phyloP scores from a whole-genome alignment of 208 protist genomes.

The Entamoeba invadens region DNA sequence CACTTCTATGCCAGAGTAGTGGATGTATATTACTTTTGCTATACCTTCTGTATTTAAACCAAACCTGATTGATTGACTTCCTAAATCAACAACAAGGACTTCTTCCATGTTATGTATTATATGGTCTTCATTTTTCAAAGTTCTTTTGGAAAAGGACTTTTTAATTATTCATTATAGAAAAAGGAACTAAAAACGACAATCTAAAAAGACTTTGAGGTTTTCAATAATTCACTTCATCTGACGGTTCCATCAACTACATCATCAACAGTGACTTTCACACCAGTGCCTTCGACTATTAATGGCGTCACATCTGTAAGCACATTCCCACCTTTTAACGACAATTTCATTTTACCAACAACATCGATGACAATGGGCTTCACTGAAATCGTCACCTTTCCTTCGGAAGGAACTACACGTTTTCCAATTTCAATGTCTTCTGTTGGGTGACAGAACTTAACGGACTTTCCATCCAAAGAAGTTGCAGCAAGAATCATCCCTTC shows the following conservation, averaged over 20 bases:
- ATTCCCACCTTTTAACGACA: background rate
- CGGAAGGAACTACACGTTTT: background rate
- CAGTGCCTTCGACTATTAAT: background rate
- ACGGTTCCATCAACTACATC: background rate
- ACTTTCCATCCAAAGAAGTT: background rate
- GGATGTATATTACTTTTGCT: background rate
- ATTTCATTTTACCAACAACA: background rate
- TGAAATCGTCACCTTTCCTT: background rate
- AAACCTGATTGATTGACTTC: background rate
- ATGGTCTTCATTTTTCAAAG: too few relatives aligned
- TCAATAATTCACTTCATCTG: background rate
- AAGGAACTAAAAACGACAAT: too few relatives aligned
- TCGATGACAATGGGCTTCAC: background rate
- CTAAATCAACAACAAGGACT: background rate
- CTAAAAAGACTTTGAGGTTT: too few relatives aligned
- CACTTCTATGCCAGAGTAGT: background rate
- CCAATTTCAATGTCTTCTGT: background rate
- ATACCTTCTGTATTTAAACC: background rate
- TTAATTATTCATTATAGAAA: too few relatives aligned
- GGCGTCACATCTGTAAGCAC: background rate
- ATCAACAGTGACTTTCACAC: background rate
- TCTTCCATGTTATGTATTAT: too few relatives aligned
- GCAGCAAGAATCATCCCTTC: conserved; percentile 8
- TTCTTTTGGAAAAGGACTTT: too few relatives aligned
- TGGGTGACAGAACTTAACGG: background rate